phyloP scores from a whole-genome alignment of 192 early-diverging fungal genomes.

The Backusella circina region DNA sequence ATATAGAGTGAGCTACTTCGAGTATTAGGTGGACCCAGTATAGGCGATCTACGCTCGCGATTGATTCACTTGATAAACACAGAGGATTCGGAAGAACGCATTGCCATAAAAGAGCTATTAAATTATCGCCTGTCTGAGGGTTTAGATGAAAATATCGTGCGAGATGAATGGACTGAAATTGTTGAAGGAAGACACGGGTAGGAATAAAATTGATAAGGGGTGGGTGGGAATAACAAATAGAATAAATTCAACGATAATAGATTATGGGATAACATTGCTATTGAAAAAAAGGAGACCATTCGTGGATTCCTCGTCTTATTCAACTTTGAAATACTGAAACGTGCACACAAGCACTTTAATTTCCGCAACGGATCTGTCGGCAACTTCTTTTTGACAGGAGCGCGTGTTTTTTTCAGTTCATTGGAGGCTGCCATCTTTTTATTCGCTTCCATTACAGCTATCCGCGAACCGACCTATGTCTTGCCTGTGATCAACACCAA shows the following conservation, averaged over 20 bases:
- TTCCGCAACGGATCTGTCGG: constrained; percentile 73
- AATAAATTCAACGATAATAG: constrained; percentile 12
- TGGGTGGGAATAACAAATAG: not conserved
- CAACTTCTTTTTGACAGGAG: constrained; percentile 76
- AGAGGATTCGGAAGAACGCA: constrained; percentile 34
- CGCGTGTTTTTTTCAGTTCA: constrained; percentile 65
- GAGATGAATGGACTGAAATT: constrained; percentile 68
- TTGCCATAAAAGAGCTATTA: constrained; percentile 62
- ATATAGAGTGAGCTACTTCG: constrained; percentile 59
- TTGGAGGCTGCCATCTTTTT: constrained; percentile 68
- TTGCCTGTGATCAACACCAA: constrained; percentile 65
- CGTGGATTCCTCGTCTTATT: constrained; percentile 67
- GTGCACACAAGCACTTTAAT: constrained; percentile 58
- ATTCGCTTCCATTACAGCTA: constrained; percentile 65
- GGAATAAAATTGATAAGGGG: not conserved
- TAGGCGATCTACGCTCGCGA: constrained; percentile 67
- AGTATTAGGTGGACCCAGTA: constrained; percentile 68
- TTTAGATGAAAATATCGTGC: constrained; percentile 44
- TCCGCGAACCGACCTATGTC: constrained; percentile 57
- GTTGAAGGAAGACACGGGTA: constrained; percentile 68
- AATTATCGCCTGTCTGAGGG: constrained; percentile 60
- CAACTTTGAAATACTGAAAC: constrained; percentile 58
- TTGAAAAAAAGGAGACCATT: constrained; percentile 60
- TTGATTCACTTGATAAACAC: constrained; percentile 62
- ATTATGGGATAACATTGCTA: constrained; percentile 42